A percentile compares a stretch with the other conserved stretches of the same genome.
Conservation (phyloP, 495 filamentous ascomycete species). For the Aspergillus bridgeri region DNA sequence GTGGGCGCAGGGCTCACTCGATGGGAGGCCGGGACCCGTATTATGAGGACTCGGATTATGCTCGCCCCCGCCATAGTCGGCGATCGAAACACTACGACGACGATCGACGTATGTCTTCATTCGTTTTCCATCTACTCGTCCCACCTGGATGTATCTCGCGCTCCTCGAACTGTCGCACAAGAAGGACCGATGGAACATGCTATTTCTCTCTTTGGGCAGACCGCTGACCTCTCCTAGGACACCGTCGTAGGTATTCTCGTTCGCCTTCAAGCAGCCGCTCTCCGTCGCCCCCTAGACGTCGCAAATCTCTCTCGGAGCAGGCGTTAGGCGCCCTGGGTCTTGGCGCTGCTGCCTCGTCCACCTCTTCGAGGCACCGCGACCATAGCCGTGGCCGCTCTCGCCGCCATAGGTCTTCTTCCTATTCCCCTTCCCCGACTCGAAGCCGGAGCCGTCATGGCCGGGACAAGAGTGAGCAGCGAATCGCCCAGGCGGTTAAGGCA, state of each 20-base stretch:
- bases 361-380: conserved; percentile 19
- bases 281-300: conserved; percentile 43
- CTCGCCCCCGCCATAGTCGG: conserved; percentile 52
- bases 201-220: neutral
- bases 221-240: conserved; percentile 21
- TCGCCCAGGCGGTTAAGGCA: conserved; percentile 81
- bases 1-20: conserved; percentile 40
- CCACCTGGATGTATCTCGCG: neutral
- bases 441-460: conserved; percentile 36
- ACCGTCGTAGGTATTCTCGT: conserved; percentile 39
- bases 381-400: conserved; percentile 27
- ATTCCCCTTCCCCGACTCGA: conserved; percentile 47
- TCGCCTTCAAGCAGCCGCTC: conserved; percentile 40
- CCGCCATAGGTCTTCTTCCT: conserved; percentile 52
- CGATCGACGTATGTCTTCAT: conserved; percentile 38
- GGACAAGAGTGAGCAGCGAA: conserved; percentile 57
- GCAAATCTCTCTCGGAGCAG: conserved; percentile 72
- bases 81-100: conserved; percentile 53
- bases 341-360: conserved; percentile 45
- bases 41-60: conserved; percentile 51
- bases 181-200: neutral
- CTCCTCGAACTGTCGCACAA: neutral
- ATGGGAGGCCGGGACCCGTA: conserved; percentile 42
- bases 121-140: neutral
- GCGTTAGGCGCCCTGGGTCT: conserved; percentile 64